Conservation (phyloP, 495 filamentous ascomycete species). For the Penicillium crystallinum region DNA sequence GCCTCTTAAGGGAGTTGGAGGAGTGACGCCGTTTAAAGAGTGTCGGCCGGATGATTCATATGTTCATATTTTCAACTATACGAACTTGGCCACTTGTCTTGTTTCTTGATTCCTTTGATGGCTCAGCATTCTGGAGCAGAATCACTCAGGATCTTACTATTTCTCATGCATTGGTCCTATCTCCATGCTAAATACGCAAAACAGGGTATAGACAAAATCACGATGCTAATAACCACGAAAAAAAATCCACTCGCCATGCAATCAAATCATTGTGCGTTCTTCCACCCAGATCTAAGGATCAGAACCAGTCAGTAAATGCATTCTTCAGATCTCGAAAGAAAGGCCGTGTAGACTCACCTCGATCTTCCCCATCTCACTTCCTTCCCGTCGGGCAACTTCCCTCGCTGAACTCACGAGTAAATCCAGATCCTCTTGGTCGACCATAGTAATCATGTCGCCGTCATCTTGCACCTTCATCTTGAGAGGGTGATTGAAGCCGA, state of each 20-base stretch:
- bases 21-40: too few species aligned
- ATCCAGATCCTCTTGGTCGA: slow-evolving; percentile 92
- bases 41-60: too few species aligned
- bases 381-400: slow-evolving; percentile 64
- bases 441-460: slow-evolving; percentile 93
- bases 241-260: background rate
- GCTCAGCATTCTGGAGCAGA: too few species aligned
- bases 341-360: slow-evolving; percentile 64
- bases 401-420: slow-evolving; percentile 67
- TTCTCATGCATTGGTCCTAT: slow-evolving; percentile 2
- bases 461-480: slow-evolving; percentile 85
- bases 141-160: slow-evolving; percentile 1
- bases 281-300: slow-evolving; percentile 59
- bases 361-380: slow-evolving; percentile 85
- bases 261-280: slow-evolving; percentile 40
- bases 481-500: slow-evolving; percentile 61
- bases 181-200: slow-evolving; percentile 14
- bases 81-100: too few species aligned
- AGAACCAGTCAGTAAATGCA: slow-evolving; percentile 5
- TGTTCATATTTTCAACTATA: too few species aligned
- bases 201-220: slow-evolving; percentile 22
- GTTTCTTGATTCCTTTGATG: too few species aligned
- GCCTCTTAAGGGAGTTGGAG: too few species aligned
- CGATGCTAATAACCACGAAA: slow-evolving; percentile 13
- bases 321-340: background rate